These are phyloP conservation scores for Ceriops decandra DNA, from an alignment of 345 rosid species.

Conservation along the genomic window DNA sequence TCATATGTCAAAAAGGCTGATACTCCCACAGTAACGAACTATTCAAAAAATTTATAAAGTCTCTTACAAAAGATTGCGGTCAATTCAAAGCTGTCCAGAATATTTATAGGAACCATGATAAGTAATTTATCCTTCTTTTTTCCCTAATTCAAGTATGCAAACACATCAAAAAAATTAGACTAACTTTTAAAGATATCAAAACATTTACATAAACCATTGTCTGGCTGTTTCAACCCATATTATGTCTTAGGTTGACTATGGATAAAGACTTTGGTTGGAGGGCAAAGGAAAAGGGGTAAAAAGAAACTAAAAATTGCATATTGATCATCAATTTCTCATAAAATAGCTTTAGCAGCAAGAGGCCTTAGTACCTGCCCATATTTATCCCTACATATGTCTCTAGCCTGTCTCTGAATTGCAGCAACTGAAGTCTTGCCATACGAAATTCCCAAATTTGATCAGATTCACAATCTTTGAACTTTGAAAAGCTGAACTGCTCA, in stretches of 20 bases:
- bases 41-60: no score
- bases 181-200: no score
- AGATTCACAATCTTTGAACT: constrained; percentile 46
- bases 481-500: constrained; percentile 46
- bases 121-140: no score
- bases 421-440: constrained; percentile 72
- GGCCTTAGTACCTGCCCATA: constrained; percentile 86
- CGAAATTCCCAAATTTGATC: constrained; percentile 63
- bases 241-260: not conserved
- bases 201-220: not conserved
- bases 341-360: not conserved
- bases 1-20: not conserved
- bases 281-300: not conserved
- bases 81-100: no score
- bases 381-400: constrained; percentile 93
- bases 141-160: no score
- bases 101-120: no score
- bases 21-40: no score
- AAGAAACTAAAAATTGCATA: not conserved
- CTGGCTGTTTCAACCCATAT: not conserved
- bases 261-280: not conserved
- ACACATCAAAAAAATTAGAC: no score
- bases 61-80: no score
- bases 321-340: not conserved
- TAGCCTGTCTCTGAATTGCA: constrained; percentile 77